These are phyloP conservation scores for Kickxella alabastrina DNA, from an alignment of 192 early-diverging fungal genomes.

Conservation along the genomic window DNA sequence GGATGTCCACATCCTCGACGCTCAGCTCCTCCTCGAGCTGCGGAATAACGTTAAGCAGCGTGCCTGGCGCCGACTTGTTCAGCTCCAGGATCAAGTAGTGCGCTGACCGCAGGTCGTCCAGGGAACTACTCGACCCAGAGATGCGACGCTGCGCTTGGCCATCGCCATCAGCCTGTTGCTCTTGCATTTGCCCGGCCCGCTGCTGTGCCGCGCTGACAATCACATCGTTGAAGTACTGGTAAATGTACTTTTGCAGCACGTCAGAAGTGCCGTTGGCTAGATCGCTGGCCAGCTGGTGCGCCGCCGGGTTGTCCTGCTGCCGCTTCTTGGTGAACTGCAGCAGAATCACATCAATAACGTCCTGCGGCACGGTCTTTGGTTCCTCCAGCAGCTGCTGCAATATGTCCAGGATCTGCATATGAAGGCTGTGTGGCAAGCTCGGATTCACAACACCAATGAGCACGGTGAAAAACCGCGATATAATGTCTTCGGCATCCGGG, in stretches of 20 bases:
- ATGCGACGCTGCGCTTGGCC: slow-evolving; percentile 18
- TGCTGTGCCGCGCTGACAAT: slow-evolving; percentile 60
- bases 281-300: slow-evolving; percentile 76
- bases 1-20: slow-evolving; percentile 70
- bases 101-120: slow-evolving; percentile 58
- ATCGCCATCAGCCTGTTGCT: slow-evolving; percentile 9
- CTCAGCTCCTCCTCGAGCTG: slow-evolving; percentile 89
- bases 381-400: slow-evolving; percentile 83
- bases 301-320: slow-evolving; percentile 64
- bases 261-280: slow-evolving; percentile 72
- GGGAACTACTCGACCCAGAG: slow-evolving; percentile 38
- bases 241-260: slow-evolving; percentile 85
- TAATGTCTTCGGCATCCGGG: slow-evolving; percentile 69
- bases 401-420: slow-evolving; percentile 75
- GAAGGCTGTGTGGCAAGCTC: slow-evolving; percentile 71
- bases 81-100: slow-evolving; percentile 83
- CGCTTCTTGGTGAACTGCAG: slow-evolving; percentile 67
- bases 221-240: slow-evolving; percentile 87
- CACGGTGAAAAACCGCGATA: slow-evolving; percentile 64
- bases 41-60: slow-evolving; percentile 88
- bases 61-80: slow-evolving; percentile 64
- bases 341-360: slow-evolving; percentile 84
- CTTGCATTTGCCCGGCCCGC: slow-evolving; percentile 16
- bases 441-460: slow-evolving; percentile 69
- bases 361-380: slow-evolving; percentile 60